Evolutionary conservation across 331 rosid species (phyloP).

Genomic region (Prunus yedoensis): DNA sequence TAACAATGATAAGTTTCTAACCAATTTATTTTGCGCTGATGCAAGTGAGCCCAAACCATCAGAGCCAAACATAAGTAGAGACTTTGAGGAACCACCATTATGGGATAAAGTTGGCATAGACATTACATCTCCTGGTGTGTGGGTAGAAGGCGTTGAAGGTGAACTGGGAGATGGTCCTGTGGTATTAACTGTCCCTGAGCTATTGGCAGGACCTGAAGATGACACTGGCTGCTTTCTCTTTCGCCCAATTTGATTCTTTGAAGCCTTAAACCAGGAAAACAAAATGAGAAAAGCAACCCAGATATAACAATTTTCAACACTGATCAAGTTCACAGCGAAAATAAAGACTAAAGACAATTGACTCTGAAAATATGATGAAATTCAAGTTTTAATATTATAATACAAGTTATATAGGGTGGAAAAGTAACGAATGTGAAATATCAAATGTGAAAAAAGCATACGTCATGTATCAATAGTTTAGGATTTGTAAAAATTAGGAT

Average conservation of each 20-base stretch:
- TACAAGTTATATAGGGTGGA: background rate
- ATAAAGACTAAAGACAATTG: background rate
- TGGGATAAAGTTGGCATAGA: slow-evolving; percentile 49
- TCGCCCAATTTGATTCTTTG: slow-evolving; percentile 45
- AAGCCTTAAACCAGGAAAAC: slow-evolving; percentile 36
- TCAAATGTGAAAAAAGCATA: background rate
- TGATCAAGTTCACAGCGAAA: background rate
- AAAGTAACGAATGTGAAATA: background rate
- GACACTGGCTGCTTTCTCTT: slow-evolving; percentile 58
- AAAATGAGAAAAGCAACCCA: slow-evolving; percentile 8
- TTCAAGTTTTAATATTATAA: background rate
- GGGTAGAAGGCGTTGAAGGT: slow-evolving; percentile 62
- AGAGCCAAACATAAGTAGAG: slow-evolving; percentile 45
- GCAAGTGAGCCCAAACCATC: slow-evolving; percentile 55
- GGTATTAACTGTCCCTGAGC: slow-evolving; percentile 68
- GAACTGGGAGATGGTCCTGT: slow-evolving; percentile 56
- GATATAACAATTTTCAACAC: slow-evolving; percentile 2
- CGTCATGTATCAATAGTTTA: background rate
- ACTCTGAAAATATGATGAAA: background rate
- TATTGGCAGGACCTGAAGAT: slow-evolving; percentile 57
- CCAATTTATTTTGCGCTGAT: slow-evolving; percentile 59
- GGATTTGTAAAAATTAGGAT: too few species aligned
- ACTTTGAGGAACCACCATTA: slow-evolving; percentile 48
- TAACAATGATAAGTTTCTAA: slow-evolving; percentile 23
- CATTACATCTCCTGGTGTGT: slow-evolving; percentile 51